Evolutionary conservation across 805 yeast species (phyloP), one percentile per base, ranked within the genome.

Genomic region (Barnettozyma sucrosica): DNA sequence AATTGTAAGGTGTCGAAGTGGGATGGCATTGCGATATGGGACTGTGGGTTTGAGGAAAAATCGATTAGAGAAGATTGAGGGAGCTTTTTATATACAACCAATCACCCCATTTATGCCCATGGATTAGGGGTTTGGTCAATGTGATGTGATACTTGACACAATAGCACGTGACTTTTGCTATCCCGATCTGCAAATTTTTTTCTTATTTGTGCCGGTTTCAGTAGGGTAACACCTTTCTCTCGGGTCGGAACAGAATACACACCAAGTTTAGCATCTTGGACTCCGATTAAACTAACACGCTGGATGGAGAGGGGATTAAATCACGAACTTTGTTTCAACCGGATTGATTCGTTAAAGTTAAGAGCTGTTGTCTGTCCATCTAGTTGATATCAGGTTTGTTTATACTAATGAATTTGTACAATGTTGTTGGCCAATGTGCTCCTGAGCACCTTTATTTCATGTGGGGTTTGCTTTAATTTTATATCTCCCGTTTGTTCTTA

Each of bases 1-100:
- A 92, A 78, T 74, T 92, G 97, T 49, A 86, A 74, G 26, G 97
- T 90, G 61, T 90, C 97, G 60, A 88, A 89, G 61, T 84, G 90
- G 32, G 82, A 77, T 66, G 70, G 68, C 48, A 48, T 60, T 48
- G 46, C 48, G 4, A 28, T 25, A 19, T 36, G 26, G 16, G 16
- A 4, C 14, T 28, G 5, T 11, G 2, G 11, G 16, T 28, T 28
- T 14, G 19, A 7, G 7, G 5, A 4, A 21, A 18, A 10, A 34
- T 3, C 7, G 37, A 34, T 16, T n/a, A n/a, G 37, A 16, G 10
- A 21, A 34, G 37, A 34, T 18, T 19, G 37, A 34, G 14, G 20
- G 21, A 18, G 37, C 14, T 11, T 28, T 28, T 28, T 28, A 34
- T 28, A 34, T 18, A 34, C 21, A 8, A 34, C 21, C 19, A 34